Base-by-base conservation (phyloP, 805 yeast genomes). In the Myxozyma kluyveri region DNA sequence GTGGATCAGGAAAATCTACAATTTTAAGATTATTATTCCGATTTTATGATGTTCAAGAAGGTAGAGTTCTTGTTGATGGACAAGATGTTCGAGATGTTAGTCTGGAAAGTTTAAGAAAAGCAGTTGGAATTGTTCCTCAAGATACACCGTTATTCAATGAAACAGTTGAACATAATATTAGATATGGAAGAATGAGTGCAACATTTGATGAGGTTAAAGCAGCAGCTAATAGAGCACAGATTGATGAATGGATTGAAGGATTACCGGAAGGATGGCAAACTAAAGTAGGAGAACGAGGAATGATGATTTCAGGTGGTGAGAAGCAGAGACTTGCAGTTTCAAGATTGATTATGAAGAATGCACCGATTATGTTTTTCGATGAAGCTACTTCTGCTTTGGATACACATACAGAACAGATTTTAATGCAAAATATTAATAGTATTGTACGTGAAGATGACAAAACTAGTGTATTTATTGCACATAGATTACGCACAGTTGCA, bases 261-360 rank as follows among this genome's bases (percentile, higher is more conserved):
- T 69, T 93, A 42, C 98, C 99, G 0, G 86, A 86, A 12, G 96
- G 97, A 0, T 73, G 79, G 37, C 74, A 84, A 26, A 93, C 98
- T 0, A 75, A 87, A 52, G 99, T 93, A 17, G 99, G 99, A 44
- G 99, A 93, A 68, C 75, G 76, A 3, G 99, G 99, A n/a, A 77
- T 93, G 78, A 93, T 93, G 99, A 90, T 93, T 42, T 88, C 96
- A 23, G 99, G 99, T n/a, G 99, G 99, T 55, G 99, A 93, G 67
- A 90, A 93, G 67, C 99, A 93, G 70, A 74, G 99, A 57, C 74
- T 93, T 39, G 98, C 99, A 0, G 88, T 93, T 59, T 93, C 97
- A 0, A 77, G 99, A 58, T 79, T 93, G n/a, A 69, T 93, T 40
- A 71, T 93, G 61, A 93, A 93, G 68, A 76, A 81, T 57, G 81